These are phyloP conservation scores for Picochlorum costavermella DNA, from an alignment of 139 green algal species.

Conservation along the genomic window DNA sequence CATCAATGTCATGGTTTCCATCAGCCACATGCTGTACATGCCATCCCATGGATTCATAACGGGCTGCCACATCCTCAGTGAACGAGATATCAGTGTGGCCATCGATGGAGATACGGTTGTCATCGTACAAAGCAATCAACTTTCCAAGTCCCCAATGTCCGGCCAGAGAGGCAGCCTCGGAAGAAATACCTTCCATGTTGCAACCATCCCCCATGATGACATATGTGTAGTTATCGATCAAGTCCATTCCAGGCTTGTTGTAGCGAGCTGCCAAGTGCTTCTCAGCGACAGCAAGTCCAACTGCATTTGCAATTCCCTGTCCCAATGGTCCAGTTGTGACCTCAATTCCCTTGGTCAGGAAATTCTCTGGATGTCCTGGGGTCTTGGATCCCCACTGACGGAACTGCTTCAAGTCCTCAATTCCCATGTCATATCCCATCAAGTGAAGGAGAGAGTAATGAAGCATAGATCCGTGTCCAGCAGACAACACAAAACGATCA, in stretches of 20 bases:
- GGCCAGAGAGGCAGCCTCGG: conserved; percentile 91
- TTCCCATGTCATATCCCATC: conserved; percentile 77
- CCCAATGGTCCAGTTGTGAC: conserved; percentile 97
- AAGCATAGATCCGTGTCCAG: conserved; percentile 98
- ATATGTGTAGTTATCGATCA: conserved; percentile 99
- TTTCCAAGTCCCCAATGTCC: conserved; percentile 98
- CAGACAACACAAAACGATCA: conserved; percentile 97
- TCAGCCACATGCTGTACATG: conserved; percentile 80
- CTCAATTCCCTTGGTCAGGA: conserved; percentile 89
- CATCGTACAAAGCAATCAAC: conserved; percentile 97
- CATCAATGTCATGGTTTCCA: conserved; percentile 92
- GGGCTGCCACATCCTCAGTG: conserved; percentile 92
- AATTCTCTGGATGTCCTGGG: conserved; percentile 98
- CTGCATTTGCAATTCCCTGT: conserved; percentile 92
- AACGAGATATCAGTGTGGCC: conserved; percentile 98
- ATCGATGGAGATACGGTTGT: conserved; percentile 99
- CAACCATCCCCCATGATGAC: conserved; percentile 96
- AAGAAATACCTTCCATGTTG: conserved; percentile 98
- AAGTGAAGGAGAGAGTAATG: conserved; percentile 97
- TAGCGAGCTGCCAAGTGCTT: conserved; percentile 92
- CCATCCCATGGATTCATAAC: conserved; percentile 89
- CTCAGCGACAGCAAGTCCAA: conserved; percentile 90
- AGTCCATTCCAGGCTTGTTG: conserved; percentile 89
- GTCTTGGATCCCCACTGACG: conserved; percentile 88
- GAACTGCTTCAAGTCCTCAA: conserved; percentile 96